These are phyloP conservation scores for Euphorbia pulcherrima DNA, from an alignment of 345 rosid genomes.

Conservation along the genomic window DNA sequence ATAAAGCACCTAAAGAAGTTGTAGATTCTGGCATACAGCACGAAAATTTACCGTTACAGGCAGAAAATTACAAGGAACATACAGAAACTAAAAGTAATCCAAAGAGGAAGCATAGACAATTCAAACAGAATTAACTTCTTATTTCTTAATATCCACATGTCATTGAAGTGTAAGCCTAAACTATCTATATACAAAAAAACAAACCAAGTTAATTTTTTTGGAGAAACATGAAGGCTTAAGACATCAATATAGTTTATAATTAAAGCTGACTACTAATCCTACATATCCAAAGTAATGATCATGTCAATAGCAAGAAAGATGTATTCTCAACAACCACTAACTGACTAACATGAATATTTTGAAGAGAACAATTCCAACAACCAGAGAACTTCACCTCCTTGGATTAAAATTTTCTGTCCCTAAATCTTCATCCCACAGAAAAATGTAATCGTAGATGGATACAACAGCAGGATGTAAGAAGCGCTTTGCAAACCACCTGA, in stretches of 20 bases:
- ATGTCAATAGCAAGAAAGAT: not conserved
- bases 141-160: not conserved
- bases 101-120: not conserved
- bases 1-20: not conserved
- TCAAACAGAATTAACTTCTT: not conserved
- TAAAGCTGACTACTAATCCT: not conserved
- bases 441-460: constrained; percentile 73
- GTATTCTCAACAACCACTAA: no score
- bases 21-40: not conserved
- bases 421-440: constrained; percentile 98
- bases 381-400: constrained; percentile 41
- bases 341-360: not conserved
- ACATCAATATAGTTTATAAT: not conserved
- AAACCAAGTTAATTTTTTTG: not conserved
- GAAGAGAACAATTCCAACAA: constrained; percentile 2
- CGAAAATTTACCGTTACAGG: not conserved
- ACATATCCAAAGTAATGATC: not conserved
- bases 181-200: not conserved
- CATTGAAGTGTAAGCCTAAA: constrained; percentile 2
- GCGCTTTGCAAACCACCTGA: constrained; percentile 99
- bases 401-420: constrained; percentile 84
- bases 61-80: not conserved
- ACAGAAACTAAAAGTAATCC: not conserved
- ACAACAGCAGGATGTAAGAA: constrained; percentile 92
- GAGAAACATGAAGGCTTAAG: not conserved